Evolutionary conservation across 2,329 filamentous ascomycete genomes (phyloP), one percentile per base, ranked within the genome.

Genomic region (Helminthosporium solani): DNA sequence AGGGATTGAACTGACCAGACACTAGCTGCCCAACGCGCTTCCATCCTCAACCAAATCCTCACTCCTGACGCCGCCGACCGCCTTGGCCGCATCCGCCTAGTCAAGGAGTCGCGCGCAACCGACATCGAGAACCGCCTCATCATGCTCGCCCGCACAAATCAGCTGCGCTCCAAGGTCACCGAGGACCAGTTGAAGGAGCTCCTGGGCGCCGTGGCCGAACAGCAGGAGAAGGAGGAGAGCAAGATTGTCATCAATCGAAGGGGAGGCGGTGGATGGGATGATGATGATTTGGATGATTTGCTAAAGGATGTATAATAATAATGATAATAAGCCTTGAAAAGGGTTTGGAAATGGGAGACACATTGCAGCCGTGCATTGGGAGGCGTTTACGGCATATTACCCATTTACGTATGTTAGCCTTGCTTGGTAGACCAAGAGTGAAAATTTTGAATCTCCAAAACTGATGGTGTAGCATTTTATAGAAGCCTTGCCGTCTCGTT

Each of bases 131-230:
- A 95, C 78, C 76, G 92, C 40, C 81, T 99, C 46, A 91, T 99
- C 71, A 90, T 86, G 84, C 82, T 99, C 47, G 92, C 94, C 47
- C 84, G 90, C 63, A 82, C 85, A 19, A 91, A 92, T 19, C 94
- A 97, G 76, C 77, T 99, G 60, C 79, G 89, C 44, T 76, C 83
- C 52, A 95, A 96, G 70, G 90, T 99, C 37, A 92, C 87, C 1
- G 94, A 99, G 73, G 84, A 86, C 39, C 91, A 97, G 76, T 78
- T 99, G 63, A 96, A 97, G 77, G 90, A 95, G 57, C 78, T 99
- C 46, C 74, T 99, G 54, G 87, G 84, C 53, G 89, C 90, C 14
- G 82, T 96, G 49, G 86, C 89, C 19, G 90, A 96, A 64, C 73
- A 75, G 66, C 87, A 83, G 57, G 80, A 85, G 73, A 64, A 67